Percentiles rank a stretch among this genome's conserved stretches.
Conservation (phyloP, 805 yeast genomes). For the Huiozyma naganishii region DNA sequence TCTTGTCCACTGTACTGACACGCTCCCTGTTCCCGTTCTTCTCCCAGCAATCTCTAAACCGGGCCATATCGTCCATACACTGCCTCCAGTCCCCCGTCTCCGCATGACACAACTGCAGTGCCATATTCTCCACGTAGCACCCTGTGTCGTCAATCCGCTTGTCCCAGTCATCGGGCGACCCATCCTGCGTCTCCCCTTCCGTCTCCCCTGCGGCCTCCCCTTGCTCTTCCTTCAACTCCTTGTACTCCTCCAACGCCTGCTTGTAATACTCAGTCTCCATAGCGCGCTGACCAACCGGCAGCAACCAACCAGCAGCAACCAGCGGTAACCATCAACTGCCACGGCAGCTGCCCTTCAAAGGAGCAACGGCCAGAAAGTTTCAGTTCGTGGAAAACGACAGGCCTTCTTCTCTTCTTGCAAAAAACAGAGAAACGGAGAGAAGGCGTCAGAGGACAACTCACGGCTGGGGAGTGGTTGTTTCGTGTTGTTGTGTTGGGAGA, state of each 20-base stretch:
- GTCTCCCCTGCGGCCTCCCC: conserved; percentile 31
- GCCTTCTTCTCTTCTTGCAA: too few species aligned
- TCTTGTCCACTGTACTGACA: conserved; percentile 22
- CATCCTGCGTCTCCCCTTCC: conserved; percentile 27
- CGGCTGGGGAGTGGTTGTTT: too few species aligned
- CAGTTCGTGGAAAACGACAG: too few species aligned
- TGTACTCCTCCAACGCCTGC: conserved; percentile 24
- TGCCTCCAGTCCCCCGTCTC: conserved; percentile 76
- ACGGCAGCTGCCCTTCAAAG: too few species aligned
- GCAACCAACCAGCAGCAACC: too few species aligned
- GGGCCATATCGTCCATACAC: conserved; percentile 56
- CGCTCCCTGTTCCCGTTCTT: conserved; percentile 44
- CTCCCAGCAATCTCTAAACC: conserved; percentile 56
- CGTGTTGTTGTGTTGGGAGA: too few species aligned
- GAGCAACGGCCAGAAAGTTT: too few species aligned
- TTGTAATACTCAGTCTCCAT: conserved; percentile 15
- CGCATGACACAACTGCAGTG: conserved; percentile 66
- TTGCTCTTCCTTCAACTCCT: conserved; percentile 36
- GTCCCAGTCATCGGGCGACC: conserved; percentile 47
- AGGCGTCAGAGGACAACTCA: too few species aligned
- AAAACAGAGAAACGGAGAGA: too few species aligned
- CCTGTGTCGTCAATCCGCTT: conserved; percentile 64
- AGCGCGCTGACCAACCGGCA: background rate
- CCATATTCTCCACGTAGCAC: conserved; percentile 59
- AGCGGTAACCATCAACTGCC: too few species aligned